Percentiles rank a stretch among this genome's conserved stretches.
These are phyloP conservation scores for Sugiyamaella paludigena DNA, from an alignment of 1,139 yeast genomes.

Conservation along the genomic window DNA sequence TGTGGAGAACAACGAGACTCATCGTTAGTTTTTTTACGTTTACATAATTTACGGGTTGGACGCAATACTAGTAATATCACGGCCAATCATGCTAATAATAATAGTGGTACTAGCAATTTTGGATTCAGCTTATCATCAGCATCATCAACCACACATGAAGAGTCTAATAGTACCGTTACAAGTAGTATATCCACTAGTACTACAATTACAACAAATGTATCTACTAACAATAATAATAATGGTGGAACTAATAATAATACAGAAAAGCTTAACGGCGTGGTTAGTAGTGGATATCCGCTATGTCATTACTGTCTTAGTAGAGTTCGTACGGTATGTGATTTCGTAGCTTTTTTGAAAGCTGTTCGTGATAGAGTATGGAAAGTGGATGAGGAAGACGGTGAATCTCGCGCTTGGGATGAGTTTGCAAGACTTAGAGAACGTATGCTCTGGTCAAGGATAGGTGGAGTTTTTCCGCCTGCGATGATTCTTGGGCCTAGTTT, in stretches of 20 bases:
- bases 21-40: slow-evolving; percentile 70
- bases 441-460: slow-evolving; percentile 83
- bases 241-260: slow-evolving; percentile 1
- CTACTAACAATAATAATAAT: neutral
- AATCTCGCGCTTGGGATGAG: slow-evolving; percentile 56
- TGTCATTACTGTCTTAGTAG: slow-evolving; percentile 81
- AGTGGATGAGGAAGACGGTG: slow-evolving; percentile 40
- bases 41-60: slow-evolving; percentile 58
- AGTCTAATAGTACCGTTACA: neutral
- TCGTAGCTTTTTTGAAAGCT: slow-evolving; percentile 69
- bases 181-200: neutral
- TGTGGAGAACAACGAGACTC: slow-evolving; percentile 77
- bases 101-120: neutral
- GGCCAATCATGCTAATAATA: neutral
- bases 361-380: slow-evolving; percentile 56
- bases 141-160: neutral
- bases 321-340: slow-evolving; percentile 75
- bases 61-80: slow-evolving; percentile 21
- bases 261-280: slow-evolving; percentile 4
- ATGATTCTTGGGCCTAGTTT: slow-evolving; percentile 13
- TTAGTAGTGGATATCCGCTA: slow-evolving; percentile 54
- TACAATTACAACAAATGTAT: neutral
- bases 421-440: slow-evolving; percentile 54
- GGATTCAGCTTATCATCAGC: neutral
- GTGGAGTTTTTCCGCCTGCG: slow-evolving; percentile 40